Conservation (phyloP, 2,329 filamentous ascomycete genomes). For the Colletotrichum tamarilloi region DNA sequence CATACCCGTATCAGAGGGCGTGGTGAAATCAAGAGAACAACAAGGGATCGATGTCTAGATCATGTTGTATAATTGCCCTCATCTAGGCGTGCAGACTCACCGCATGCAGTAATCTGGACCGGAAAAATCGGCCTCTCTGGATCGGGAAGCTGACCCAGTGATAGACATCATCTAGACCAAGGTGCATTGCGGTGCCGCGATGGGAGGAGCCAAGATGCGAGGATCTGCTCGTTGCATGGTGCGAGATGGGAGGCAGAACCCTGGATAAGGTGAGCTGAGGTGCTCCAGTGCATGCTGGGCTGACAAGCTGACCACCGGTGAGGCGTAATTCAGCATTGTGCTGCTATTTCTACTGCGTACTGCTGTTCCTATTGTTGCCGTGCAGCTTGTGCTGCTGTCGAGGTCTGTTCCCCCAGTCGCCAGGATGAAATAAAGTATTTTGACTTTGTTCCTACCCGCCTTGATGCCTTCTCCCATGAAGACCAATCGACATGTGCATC, state of each 20-base stretch:
- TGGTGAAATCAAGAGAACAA: neutral
- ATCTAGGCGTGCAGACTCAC: neutral
- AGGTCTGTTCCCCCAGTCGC: neutral
- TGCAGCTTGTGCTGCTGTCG: neutral
- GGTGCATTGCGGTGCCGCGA: constrained; percentile 4
- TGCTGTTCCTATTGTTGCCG: neutral
- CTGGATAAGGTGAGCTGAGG: neutral
- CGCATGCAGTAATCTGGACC: constrained; percentile 3
- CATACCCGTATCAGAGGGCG: neutral
- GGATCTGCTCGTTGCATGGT: constrained; percentile 20
- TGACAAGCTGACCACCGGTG: neutral
- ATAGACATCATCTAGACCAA: neutral
- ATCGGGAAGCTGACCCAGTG: constrained; percentile 30
- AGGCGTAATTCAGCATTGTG: neutral
- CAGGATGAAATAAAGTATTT: neutral
- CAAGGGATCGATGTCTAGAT: constrained; percentile 1
- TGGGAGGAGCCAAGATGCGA: constrained; percentile 3
- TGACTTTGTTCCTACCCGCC: neutral
- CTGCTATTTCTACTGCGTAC: neutral
- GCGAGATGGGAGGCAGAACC: neutral
- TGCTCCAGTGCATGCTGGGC: neutral
- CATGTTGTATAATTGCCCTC: neutral
- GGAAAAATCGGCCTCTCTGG: neutral
- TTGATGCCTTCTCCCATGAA: neutral
- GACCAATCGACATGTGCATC: neutral